Evolutionary conservation across 331 rosid species (phyloP).

Genomic region (Malus hybrid): DNA sequence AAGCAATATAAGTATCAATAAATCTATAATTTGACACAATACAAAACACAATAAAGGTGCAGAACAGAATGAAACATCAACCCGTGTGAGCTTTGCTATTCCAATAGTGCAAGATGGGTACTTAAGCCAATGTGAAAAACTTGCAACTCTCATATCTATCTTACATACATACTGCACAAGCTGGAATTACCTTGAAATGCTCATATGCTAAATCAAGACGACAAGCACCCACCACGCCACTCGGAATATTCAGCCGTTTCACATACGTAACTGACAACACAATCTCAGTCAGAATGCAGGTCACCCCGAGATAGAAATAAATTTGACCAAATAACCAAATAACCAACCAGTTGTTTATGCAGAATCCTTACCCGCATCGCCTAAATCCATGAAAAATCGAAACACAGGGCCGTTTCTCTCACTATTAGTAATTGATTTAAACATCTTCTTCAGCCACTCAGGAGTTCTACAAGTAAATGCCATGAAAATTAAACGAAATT

Average conservation of each 20-base stretch:
- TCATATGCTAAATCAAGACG: slow-evolving; percentile 91
- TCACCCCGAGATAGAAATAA: background rate
- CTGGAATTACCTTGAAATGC: slow-evolving; percentile 75
- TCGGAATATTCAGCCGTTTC: slow-evolving; percentile 84
- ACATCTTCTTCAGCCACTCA: slow-evolving; percentile 86
- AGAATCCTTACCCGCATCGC: slow-evolving; percentile 77
- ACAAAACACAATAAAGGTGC: background rate
- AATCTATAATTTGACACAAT: background rate
- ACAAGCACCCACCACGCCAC: slow-evolving; percentile 98
- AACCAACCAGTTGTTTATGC: background rate
- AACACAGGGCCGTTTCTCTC: slow-evolving; percentile 91
- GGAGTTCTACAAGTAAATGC: slow-evolving; percentile 62
- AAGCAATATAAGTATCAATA: background rate
- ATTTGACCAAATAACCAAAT: background rate
- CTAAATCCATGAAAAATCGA: slow-evolving; percentile 93
- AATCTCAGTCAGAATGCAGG: slow-evolving; percentile 22
- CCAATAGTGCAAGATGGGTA: background rate
- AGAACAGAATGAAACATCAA: background rate
- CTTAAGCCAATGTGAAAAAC: background rate
- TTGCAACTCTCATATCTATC: background rate
- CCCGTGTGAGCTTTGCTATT: background rate
- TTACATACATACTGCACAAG: background rate
- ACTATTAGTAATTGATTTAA: slow-evolving; percentile 61
- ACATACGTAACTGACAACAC: slow-evolving; percentile 72
- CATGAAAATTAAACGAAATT: background rate